Conservation (phyloP, 257 asterid species). For the Buddleja alternifolia region DNA sequence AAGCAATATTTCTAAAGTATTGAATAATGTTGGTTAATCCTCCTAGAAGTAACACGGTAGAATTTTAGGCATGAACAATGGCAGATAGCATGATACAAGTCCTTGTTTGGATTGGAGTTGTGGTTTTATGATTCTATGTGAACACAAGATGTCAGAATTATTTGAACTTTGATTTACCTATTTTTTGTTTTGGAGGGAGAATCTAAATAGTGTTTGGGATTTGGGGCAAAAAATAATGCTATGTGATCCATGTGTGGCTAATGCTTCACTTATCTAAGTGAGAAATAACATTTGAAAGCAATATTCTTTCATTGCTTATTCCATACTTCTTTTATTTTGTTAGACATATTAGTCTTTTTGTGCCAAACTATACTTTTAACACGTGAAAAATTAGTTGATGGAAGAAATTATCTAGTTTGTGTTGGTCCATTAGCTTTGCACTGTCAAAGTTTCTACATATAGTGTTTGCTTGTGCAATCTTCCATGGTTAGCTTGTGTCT, state of each 20-base stretch:
- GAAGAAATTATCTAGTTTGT: neutral
- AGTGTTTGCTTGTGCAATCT: constrained; percentile 1
- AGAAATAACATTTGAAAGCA: no score
- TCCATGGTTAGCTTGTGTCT: neutral
- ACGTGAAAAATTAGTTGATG: neutral
- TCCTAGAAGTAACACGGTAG: neutral
- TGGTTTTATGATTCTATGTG: neutral
- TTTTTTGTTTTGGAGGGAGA: neutral
- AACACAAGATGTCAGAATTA: neutral
- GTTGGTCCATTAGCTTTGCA: neutral
- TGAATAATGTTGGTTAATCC: neutral
- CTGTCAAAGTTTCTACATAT: neutral
- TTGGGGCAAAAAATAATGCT: neutral
- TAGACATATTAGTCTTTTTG: no score
- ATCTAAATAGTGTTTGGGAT: no score
- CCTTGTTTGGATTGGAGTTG: no score
- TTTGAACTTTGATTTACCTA: neutral
- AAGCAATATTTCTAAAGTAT: neutral
- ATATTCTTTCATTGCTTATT: no score
- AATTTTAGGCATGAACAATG: no score
- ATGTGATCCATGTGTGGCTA: neutral
- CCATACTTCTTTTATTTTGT: neutral
- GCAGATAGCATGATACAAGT: no score
- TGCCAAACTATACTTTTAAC: neutral
- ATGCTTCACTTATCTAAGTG: neutral